A percentile compares a stretch with the other conserved stretches of the same genome.
phyloP scores from a whole-genome alignment of 2,329 filamentous ascomycete genomes.

The Trichoderma citrinoviride region DNA sequence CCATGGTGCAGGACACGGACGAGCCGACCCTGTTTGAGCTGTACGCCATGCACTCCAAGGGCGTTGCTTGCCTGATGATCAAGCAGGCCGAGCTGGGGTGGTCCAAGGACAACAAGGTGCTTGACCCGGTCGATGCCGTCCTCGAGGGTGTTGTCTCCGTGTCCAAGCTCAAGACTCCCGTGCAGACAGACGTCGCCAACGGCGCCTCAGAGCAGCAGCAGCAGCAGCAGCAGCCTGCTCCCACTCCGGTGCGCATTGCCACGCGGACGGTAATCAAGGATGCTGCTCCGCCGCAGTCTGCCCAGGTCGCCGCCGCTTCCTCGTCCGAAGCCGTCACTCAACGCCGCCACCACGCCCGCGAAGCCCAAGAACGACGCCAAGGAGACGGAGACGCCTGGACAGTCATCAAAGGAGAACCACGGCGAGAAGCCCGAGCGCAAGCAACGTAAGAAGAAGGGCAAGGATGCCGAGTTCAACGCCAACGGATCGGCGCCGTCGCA shows the following conservation, averaged over 20 bases:
- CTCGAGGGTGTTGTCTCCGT: conserved; percentile 72
- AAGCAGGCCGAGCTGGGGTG: conserved; percentile 89
- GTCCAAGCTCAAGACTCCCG: conserved; percentile 61
- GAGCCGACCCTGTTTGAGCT: conserved; percentile 85
- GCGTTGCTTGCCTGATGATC: conserved; percentile 85
- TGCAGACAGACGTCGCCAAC: conserved; percentile 37
- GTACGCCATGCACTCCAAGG: conserved; percentile 96
- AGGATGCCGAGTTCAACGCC: conserved; percentile 45
- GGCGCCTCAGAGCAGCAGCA: conserved; percentile 37
- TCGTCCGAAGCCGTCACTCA: conserved; percentile 28
- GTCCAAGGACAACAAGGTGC: conserved; percentile 84
- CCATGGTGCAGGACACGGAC: conserved; percentile 59
- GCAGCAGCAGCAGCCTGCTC: background rate
- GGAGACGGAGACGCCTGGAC: conserved; percentile 46
- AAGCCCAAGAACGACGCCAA: conserved; percentile 47
- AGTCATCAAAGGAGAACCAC: conserved; percentile 39
- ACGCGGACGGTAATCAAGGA: conserved; percentile 41
- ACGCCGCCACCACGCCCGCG: conserved; percentile 34
- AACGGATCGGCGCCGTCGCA: conserved; percentile 37
- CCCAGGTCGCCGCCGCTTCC: conserved; percentile 22
- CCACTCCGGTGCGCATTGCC: conserved; percentile 34
- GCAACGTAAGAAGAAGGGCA: conserved; percentile 66
- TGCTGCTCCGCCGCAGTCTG: conserved; percentile 20
- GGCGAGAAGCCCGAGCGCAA: conserved; percentile 62
- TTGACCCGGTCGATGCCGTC: conserved; percentile 73